Percentiles rank a stretch among this genome's conserved stretches.
Evolutionary conservation across 108 stramenopile genomes (phyloP).

Genomic region (Parietichytrium sp.): DNA sequence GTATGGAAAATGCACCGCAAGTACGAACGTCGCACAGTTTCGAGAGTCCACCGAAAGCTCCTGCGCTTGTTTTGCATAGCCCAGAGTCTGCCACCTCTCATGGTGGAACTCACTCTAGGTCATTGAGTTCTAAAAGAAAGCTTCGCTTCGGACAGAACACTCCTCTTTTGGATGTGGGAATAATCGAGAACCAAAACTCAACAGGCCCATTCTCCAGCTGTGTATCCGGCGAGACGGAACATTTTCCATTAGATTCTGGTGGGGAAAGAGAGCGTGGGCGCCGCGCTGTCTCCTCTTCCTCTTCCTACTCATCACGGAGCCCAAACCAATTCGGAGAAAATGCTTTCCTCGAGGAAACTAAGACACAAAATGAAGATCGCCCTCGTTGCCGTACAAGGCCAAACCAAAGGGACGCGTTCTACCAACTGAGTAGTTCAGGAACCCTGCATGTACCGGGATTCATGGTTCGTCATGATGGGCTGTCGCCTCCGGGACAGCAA

Average conservation of each 20-base stretch:
- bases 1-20: neutral
- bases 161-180: neutral
- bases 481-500: neutral
- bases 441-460: slow-evolving; percentile 14
- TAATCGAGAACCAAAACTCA: neutral
- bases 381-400: neutral
- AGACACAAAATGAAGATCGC: neutral
- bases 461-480: neutral
- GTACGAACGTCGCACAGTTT: neutral
- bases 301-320: neutral
- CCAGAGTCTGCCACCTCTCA: neutral
- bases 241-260: neutral
- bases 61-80: neutral
- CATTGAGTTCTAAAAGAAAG: neutral
- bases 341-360: neutral
- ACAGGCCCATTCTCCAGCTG: neutral
- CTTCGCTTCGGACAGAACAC: neutral
- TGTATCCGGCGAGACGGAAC: neutral
- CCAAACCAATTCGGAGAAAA: neutral
- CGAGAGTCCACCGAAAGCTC: neutral
- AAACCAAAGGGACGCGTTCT: neutral
- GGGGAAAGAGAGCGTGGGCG: neutral
- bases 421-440: slow-evolving; percentile 32
- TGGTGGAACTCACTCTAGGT: neutral
- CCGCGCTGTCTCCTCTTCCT: neutral